These are phyloP conservation scores for Rutstroemia sp. DNA, from an alignment of 2,329 filamentous ascomycete species.

Conservation along the genomic window DNA sequence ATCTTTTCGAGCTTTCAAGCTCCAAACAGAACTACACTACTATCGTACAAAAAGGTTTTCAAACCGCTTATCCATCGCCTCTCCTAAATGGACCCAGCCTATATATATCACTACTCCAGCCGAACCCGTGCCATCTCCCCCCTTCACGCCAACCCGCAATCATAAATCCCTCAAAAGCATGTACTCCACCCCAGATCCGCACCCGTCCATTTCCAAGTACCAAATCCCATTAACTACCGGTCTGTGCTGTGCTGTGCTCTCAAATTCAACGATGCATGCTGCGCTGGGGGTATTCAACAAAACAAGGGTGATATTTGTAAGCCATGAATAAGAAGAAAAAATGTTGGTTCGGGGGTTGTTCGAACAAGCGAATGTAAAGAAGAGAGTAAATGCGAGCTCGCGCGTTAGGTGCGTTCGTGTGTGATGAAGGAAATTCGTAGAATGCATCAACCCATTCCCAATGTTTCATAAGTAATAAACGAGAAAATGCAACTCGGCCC, in stretches of 20 bases:
- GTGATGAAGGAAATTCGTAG: slow-evolving; percentile 7
- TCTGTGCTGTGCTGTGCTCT: slow-evolving; percentile 8
- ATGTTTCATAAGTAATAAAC: slow-evolving; percentile 4
- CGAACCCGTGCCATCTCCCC: not conserved
- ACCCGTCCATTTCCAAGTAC: slow-evolving; percentile 7
- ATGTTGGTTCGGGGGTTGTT: not conserved
- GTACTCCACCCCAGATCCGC: not conserved
- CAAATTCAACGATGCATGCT: slow-evolving; percentile 10
- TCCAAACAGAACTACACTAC: not conserved
- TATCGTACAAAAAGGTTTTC: slow-evolving; percentile 4
- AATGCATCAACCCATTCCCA: slow-evolving; percentile 3
- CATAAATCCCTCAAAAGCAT: slow-evolving; percentile 6
- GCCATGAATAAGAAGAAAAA: slow-evolving; percentile 5
- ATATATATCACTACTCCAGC: not conserved
- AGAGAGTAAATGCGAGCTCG: not conserved
- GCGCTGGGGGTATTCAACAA: slow-evolving; percentile 11
- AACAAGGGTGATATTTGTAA: slow-evolving; percentile 9
- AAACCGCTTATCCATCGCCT: no score
- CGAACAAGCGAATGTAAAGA: slow-evolving; percentile 3
- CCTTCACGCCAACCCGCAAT: not conserved
- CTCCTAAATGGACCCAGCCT: not conserved
- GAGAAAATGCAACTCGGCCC: not conserved
- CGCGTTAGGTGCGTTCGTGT: not conserved
- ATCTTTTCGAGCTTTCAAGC: not conserved
- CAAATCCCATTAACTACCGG: slow-evolving; percentile 1